Conservation (phyloP, 192 early-diverging fungal genomes). For the Linnemannia schmuckeri region DNA sequence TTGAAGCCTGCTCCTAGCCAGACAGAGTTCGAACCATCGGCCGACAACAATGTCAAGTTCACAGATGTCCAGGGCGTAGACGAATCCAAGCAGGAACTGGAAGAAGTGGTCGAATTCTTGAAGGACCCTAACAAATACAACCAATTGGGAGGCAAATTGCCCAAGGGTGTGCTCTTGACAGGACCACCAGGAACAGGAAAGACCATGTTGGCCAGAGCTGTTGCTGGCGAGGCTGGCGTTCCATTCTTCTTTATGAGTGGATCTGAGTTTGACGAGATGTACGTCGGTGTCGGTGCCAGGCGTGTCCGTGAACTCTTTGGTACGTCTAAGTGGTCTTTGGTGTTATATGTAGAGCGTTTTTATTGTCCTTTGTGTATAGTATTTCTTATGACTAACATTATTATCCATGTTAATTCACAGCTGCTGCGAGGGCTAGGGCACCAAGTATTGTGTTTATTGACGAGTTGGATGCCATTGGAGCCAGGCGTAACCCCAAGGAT, state of each 20-base stretch:
- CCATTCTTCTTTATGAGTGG: constrained; percentile 99
- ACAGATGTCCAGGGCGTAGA: constrained; percentile 97
- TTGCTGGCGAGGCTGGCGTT: constrained; percentile 97
- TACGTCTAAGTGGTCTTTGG: constrained; percentile 15
- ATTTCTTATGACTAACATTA: not conserved
- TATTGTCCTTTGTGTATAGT: no score
- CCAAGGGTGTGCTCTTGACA: constrained; percentile 91
- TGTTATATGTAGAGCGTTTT: no score
- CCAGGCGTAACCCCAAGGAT: constrained; percentile 92
- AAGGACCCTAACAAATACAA: constrained; percentile 93
- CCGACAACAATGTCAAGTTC: constrained; percentile 81
- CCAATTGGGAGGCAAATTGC: constrained; percentile 93
- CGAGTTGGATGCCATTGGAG: constrained; percentile 98
- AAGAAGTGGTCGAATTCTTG: constrained; percentile 96
- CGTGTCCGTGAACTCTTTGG: constrained; percentile 90
- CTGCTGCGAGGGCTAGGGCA: constrained; percentile 80
- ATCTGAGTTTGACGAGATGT: constrained; percentile 98
- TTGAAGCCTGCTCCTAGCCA: constrained; percentile 72
- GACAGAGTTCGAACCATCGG: constrained; percentile 70
- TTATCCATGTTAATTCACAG: constrained; percentile 33
- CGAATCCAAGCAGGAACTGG: constrained; percentile 97
- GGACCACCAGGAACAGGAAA: constrained; percentile 98
- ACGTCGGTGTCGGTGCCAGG: constrained; percentile 95
- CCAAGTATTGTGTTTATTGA: constrained; percentile 98
- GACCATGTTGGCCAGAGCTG: constrained; percentile 95